Conservation (phyloP, 345 rosid genomes). For the Kandelia obovata region DNA sequence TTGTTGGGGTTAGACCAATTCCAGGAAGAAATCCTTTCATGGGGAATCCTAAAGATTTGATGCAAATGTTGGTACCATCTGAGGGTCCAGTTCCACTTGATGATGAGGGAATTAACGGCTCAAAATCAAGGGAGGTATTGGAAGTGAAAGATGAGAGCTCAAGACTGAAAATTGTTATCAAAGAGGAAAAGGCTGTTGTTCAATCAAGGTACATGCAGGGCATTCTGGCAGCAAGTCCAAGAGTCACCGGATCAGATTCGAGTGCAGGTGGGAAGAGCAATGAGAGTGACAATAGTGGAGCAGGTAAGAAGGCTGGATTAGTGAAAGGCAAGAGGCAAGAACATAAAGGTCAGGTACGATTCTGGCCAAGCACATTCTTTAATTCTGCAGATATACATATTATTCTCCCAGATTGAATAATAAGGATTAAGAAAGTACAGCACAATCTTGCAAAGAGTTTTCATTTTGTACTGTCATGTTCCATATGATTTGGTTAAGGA, state of each 20-base stretch:
- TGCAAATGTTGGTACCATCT: slow-evolving; percentile 76
- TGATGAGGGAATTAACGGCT: slow-evolving; percentile 24
- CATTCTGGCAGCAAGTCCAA: slow-evolving; percentile 35
- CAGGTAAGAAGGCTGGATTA: slow-evolving; percentile 38
- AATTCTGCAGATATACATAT: background rate
- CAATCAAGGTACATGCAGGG: slow-evolving; percentile 89
- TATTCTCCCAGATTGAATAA: no score
- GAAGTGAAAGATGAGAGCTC: slow-evolving; percentile 47
- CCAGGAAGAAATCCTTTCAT: slow-evolving; percentile 79
- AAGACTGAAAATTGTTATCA: slow-evolving; percentile 63
- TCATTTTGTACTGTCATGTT: no score
- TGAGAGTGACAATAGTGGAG: slow-evolving; percentile 30
- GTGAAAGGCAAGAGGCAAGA: slow-evolving; percentile 47
- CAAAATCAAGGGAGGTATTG: slow-evolving; percentile 26
- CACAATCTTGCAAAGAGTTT: no score
- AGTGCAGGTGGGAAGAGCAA: slow-evolving; percentile 37
- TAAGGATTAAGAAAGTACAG: no score
- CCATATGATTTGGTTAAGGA: no score
- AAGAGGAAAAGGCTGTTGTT: slow-evolving; percentile 75
- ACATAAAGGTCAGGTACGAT: slow-evolving; percentile 60
- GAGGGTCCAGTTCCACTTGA: slow-evolving; percentile 38
- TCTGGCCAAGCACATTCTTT: slow-evolving; percentile 7
- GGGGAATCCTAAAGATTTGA: slow-evolving; percentile 87
- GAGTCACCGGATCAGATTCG: slow-evolving; percentile 37
- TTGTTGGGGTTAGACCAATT: slow-evolving; percentile 73